Conservation (phyloP, 148 eudicot genomes). For the Dysphania ambrosioides region DNA sequence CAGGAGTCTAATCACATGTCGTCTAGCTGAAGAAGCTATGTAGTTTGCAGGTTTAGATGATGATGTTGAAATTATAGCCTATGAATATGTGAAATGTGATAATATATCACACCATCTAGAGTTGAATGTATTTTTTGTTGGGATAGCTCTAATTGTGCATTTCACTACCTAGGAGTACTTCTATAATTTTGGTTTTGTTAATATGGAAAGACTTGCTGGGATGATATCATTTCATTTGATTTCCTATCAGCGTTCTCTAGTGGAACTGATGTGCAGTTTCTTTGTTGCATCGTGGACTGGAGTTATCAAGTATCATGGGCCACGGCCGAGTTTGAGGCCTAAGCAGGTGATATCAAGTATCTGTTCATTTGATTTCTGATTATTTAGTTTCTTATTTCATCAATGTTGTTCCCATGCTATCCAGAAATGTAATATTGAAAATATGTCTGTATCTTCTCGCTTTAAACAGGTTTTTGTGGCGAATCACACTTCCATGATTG, state of each 20-base stretch:
- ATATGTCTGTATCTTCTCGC: background rate
- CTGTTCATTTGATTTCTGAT: too few species aligned
- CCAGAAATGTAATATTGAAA: conserved; percentile 4
- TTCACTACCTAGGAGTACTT: too few species aligned
- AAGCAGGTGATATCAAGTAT: too few species aligned
- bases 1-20: too few species aligned
- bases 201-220: background rate
- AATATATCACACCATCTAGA: too few species aligned
- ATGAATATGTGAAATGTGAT: too few species aligned
- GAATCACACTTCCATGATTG: conserved; percentile 99
- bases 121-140: too few species aligned
- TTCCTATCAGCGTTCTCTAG: conserved; percentile 67
- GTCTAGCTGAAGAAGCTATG: too few species aligned
- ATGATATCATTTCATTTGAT: background rate
- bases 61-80: too few species aligned
- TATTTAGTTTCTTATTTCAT: background rate
- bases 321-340: conserved; percentile 89
- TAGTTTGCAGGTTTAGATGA: too few species aligned
- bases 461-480: conserved; percentile 85
- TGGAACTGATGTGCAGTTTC: conserved; percentile 94
- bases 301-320: conserved; percentile 95
- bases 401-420: background rate
- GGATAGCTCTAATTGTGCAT: too few species aligned
- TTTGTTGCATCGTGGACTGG: conserved; percentile 99
- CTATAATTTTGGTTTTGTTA: too few species aligned